These are phyloP conservation scores for Lasiosphaeria hispida DNA, from an alignment of 495 filamentous ascomycete species.

Conservation along the genomic window DNA sequence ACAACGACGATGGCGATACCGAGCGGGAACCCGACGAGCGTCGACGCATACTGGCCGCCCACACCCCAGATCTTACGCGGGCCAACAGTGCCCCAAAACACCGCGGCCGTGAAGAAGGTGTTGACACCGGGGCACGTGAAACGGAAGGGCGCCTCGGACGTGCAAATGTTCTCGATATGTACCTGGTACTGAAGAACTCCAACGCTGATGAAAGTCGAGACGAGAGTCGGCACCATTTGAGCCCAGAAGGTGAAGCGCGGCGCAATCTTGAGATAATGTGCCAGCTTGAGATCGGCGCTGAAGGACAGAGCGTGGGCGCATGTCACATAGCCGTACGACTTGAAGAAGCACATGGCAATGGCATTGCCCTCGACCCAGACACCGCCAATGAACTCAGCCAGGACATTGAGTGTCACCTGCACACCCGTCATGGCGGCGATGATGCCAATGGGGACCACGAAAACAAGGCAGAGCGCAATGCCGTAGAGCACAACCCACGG, in stretches of 20 bases:
- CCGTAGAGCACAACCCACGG: conserved; percentile 44
- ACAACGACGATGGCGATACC: conserved; percentile 32
- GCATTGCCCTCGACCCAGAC: conserved; percentile 40
- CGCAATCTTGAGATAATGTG: conserved; percentile 45
- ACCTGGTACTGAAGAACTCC: conserved; percentile 44
- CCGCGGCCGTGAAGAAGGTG: conserved; percentile 45
- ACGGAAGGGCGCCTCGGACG: conserved; percentile 35
- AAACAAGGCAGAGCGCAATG: conserved; percentile 40
- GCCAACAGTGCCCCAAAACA: conserved; percentile 46
- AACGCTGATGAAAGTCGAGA: conserved; percentile 41
- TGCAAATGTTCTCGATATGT: conserved; percentile 39
- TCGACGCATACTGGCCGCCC: conserved; percentile 37
- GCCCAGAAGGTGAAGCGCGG: conserved; percentile 42
- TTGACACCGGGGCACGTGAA: conserved; percentile 43
- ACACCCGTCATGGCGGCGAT: conserved; percentile 44
- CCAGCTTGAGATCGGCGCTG: conserved; percentile 42
- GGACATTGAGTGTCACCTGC: conserved; percentile 42
- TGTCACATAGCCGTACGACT: conserved; percentile 44
- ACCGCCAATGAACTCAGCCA: conserved; percentile 48
- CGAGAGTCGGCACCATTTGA: conserved; percentile 42
- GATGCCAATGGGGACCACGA: conserved; percentile 43
- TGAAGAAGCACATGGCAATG: conserved; percentile 46
- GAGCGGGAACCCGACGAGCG: conserved; percentile 40
- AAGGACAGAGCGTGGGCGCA: conserved; percentile 40
- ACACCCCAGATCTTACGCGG: conserved; percentile 42